A percentile compares a stretch with the other conserved stretches of the same genome.
phyloP scores from a whole-genome alignment of 2,329 filamentous ascomycete genomes.

The Penicillium sclerotiorum region DNA sequence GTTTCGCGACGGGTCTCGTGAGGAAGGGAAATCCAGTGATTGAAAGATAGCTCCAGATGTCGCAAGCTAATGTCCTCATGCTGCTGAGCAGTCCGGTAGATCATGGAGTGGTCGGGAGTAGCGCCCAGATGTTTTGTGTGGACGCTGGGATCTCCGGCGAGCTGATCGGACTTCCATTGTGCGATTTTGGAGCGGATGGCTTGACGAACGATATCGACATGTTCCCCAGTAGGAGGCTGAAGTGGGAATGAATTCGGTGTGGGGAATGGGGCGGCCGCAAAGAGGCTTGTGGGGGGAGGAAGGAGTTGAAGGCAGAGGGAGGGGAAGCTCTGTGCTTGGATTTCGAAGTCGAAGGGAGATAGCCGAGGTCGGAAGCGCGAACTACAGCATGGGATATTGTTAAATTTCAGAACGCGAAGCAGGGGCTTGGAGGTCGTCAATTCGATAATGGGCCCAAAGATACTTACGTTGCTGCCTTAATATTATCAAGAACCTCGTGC shows the following conservation, averaged over 20 bases:
- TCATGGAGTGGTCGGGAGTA: slow-evolving; percentile 38
- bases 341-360: slow-evolving; percentile 75
- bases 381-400: slow-evolving; percentile 32
- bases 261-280: slow-evolving; percentile 77
- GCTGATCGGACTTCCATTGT: slow-evolving; percentile 60
- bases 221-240: slow-evolving; percentile 70
- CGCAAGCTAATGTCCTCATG: slow-evolving; percentile 71
- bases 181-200: slow-evolving; percentile 70
- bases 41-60: slow-evolving; percentile 76
- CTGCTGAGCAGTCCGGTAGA: slow-evolving; percentile 54
- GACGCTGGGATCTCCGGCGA: slow-evolving; percentile 34
- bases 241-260: slow-evolving; percentile 81
- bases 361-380: slow-evolving; percentile 45
- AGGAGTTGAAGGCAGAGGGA: slow-evolving; percentile 81
- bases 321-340: slow-evolving; percentile 82
- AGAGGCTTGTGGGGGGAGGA: slow-evolving; percentile 77
- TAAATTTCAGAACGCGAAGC: background rate
- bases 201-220: slow-evolving; percentile 70
- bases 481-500: slow-evolving; percentile 76
- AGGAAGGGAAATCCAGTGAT: slow-evolving; percentile 71
- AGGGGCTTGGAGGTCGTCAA: background rate
- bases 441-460: background rate
- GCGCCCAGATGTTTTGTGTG: slow-evolving; percentile 41
- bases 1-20: slow-evolving; percentile 52
- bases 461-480: slow-evolving; percentile 78